Evolutionary conservation across 495 filamentous ascomycete genomes (phyloP).

Genomic region (Penicillium egyptiacum): DNA sequence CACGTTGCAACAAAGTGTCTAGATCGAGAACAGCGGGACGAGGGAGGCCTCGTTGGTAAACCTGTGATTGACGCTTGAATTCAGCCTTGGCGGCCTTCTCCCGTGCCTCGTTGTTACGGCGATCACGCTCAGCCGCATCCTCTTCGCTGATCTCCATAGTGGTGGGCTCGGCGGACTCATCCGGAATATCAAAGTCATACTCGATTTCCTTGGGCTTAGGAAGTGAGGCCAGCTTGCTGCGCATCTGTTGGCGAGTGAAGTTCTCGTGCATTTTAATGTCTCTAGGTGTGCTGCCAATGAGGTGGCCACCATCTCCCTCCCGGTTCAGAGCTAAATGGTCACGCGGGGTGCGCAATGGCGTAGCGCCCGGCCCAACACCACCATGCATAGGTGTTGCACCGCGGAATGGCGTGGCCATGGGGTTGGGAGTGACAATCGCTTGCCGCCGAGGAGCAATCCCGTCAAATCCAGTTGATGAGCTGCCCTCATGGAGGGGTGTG

Average conservation of each 20-base stretch:
- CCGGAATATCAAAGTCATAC: conserved; percentile 88
- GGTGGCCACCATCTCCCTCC: conserved; percentile 53
- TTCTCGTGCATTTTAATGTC: conserved; percentile 76
- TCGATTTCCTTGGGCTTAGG: conserved; percentile 90
- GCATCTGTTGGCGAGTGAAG: conserved; percentile 66
- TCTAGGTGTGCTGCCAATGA: conserved; percentile 72
- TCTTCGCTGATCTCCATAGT: conserved; percentile 63
- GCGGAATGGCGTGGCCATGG: conserved; percentile 87
- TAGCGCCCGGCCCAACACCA: conserved; percentile 65
- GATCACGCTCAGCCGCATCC: conserved; percentile 81
- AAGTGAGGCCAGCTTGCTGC: conserved; percentile 69
- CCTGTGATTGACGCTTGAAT: conserved; percentile 80
- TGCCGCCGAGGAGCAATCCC: conserved; percentile 79
- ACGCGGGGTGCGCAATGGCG: conserved; percentile 86
- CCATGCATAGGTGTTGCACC: conserved; percentile 69
- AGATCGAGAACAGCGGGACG: conserved; percentile 74
- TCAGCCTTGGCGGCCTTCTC: conserved; percentile 75
- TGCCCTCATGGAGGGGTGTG: conserved; percentile 78
- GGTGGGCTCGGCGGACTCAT: conserved; percentile 68
- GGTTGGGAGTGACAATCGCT: conserved; percentile 85
- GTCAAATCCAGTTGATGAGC: conserved; percentile 83
- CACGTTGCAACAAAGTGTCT: conserved; percentile 61
- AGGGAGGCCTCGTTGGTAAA: conserved; percentile 80
- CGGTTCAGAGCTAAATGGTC: conserved; percentile 86
- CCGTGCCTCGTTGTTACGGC: conserved; percentile 62